Conservation (phyloP, 805 yeast genomes). For the Candida xyloterini region DNA sequence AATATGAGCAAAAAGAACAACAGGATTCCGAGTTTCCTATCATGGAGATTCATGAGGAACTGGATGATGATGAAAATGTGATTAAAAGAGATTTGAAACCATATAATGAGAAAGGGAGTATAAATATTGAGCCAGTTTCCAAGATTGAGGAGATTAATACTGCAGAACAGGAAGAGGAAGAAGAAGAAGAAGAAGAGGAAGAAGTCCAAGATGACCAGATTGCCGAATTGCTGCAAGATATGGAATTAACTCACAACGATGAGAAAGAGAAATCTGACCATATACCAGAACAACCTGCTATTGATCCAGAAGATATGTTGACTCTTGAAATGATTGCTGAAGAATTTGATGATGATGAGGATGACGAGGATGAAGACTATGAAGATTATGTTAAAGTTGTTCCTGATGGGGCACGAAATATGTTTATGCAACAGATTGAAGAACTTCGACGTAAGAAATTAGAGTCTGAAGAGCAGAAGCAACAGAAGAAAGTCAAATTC, state of each 20-base stretch:
- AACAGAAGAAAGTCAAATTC: constrained; percentile 52
- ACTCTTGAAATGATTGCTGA: constrained; percentile 49
- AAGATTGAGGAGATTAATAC: constrained; percentile 1
- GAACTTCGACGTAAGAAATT: constrained; percentile 27
- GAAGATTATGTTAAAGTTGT: constrained; percentile 24
- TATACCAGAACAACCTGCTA: constrained; percentile 21
- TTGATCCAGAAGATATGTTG: constrained; percentile 45
- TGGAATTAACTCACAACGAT: constrained; percentile 26
- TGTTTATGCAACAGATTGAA: constrained; percentile 42
- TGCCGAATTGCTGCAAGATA: constrained; percentile 33
- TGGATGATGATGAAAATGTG: constrained; percentile 82
- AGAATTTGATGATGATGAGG: constrained; percentile 22
- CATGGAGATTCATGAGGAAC: constrained; percentile 79
- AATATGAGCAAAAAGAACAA: constrained; percentile 1
- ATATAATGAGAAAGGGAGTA: constrained; percentile 6
- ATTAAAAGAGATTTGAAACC: constrained; percentile 44
- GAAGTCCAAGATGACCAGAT: constrained; percentile 35
- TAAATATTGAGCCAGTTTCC: constrained; percentile 12
- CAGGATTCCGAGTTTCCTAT: constrained; percentile 54
- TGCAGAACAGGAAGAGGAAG: constrained; percentile 7
- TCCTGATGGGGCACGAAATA: constrained; percentile 32
- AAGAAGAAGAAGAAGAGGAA: too few relatives aligned
- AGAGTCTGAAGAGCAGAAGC: background rate
- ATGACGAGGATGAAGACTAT: constrained; percentile 22
- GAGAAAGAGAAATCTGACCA: constrained; percentile 2